Percentiles rank a stretch among this genome's conserved stretches.
phyloP scores from a whole-genome alignment of 2,329 filamentous ascomycete species.

The Drechslera avenae region DNA sequence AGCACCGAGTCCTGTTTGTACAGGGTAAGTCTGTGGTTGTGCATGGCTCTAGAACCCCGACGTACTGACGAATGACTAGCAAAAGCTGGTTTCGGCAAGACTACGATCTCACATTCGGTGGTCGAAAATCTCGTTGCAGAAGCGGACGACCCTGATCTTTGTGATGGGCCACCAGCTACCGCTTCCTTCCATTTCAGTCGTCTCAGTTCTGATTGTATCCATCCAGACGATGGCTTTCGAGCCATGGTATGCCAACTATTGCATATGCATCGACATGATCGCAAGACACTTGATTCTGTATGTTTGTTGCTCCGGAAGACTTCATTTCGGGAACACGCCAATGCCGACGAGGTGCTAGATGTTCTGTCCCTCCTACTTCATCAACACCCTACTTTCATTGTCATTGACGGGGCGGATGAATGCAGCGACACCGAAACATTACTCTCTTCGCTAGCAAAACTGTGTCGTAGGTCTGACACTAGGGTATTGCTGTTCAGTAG shows the following conservation, averaged over 20 bases:
- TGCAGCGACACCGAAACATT: slow-evolving; percentile 27
- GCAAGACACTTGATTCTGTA: slow-evolving; percentile 32
- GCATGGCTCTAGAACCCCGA: background rate
- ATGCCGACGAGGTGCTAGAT: slow-evolving; percentile 33
- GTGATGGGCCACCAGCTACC: slow-evolving; percentile 27
- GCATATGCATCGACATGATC: slow-evolving; percentile 29
- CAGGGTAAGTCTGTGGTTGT: slow-evolving; percentile 26
- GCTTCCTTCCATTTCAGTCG: slow-evolving; percentile 35
- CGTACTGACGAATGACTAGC: slow-evolving; percentile 22
- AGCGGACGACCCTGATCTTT: slow-evolving; percentile 30
- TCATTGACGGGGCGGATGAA: slow-evolving; percentile 40
- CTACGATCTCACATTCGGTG: slow-evolving; percentile 30
- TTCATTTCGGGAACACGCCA: slow-evolving; percentile 30
- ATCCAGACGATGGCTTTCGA: slow-evolving; percentile 31
- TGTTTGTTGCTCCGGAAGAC: slow-evolving; percentile 36
- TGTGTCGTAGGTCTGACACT: slow-evolving; percentile 33
- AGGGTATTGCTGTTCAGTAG: slow-evolving; percentile 35
- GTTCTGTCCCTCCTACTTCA: slow-evolving; percentile 33
- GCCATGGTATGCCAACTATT: slow-evolving; percentile 34
- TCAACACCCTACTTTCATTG: slow-evolving; percentile 39
- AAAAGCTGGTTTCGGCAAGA: slow-evolving; percentile 40
- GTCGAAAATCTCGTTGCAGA: slow-evolving; percentile 29
- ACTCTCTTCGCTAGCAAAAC: slow-evolving; percentile 25
- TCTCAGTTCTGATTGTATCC: slow-evolving; percentile 19
- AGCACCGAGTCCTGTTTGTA: slow-evolving; percentile 38